A percentile compares a stretch with the other conserved stretches of the same genome.
phyloP scores from a whole-genome alignment of 371 early-diverging fungal genomes.

The Mortierella sp. region DNA sequence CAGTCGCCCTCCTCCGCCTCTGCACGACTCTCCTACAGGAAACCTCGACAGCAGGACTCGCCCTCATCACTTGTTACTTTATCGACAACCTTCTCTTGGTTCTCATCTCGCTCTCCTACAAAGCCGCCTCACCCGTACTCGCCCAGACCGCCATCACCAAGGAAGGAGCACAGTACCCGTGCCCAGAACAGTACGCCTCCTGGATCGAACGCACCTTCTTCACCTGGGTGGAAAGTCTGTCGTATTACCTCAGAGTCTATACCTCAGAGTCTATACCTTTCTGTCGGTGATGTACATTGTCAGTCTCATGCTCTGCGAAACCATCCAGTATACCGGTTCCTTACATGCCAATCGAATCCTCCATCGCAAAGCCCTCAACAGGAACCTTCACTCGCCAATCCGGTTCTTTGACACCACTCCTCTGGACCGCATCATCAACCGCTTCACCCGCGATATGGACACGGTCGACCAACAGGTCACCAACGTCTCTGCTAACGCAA shows the following conservation, averaged over 20 bases:
- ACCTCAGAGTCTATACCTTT: conserved; percentile 60
- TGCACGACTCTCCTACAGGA: conserved; percentile 21
- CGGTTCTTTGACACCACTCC: conserved; percentile 90
- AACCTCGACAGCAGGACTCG: conserved; percentile 13
- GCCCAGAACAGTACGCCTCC: background rate
- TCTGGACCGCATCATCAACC: conserved; percentile 86
- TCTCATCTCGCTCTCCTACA: background rate
- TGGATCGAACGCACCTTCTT: background rate
- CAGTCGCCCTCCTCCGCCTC: conserved; percentile 12
- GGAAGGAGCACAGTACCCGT: background rate
- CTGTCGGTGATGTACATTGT: conserved; percentile 47
- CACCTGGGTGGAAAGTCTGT: conserved; percentile 24
- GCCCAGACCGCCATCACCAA: background rate
- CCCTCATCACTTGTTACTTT: background rate
- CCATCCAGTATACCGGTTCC: conserved; percentile 63
- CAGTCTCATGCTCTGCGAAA: conserved; percentile 59
- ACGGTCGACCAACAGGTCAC: conserved; percentile 75
- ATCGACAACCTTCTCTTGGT: background rate
- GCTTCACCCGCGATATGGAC: conserved; percentile 86
- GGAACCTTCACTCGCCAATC: conserved; percentile 77
- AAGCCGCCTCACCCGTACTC: background rate
- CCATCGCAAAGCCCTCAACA: conserved; percentile 71
- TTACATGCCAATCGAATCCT: conserved; percentile 63
- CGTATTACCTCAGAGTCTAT: conserved; percentile 68
- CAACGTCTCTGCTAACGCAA: conserved; percentile 60